Evolutionary conservation across 768 basidiomycete genomes (phyloP), one percentile per base, ranked within the genome.

Genomic region (Amanita subjunquillea): DNA sequence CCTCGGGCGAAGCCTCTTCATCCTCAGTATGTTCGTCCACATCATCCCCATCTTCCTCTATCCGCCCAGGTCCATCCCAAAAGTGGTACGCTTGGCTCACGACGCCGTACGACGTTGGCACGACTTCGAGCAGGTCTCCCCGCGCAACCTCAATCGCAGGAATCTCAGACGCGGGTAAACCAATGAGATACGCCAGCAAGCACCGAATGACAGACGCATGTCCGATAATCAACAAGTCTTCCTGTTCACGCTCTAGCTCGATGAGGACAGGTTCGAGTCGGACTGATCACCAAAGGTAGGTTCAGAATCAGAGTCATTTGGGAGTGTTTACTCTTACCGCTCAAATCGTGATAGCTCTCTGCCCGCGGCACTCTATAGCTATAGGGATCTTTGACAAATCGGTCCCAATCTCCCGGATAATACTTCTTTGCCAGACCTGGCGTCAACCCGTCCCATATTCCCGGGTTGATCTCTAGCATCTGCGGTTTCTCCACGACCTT

Each of bases 381-480:
- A 62, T 98, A 98, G 2, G 95, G 95, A 62, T 99, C 95, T 59
- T 84, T 85, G 43, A 87, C 72, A 71, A 95, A 94, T 23, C 91
- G 76, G 56, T 87, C 87, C 90, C 90, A 98, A 64, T 99, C 96
- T 50, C 85, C 87, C 0, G 95, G 90, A 65, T 94, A 98, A 60
- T 82, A 83, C 65, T 84, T 85, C 65, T 83, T 82, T 17, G 91
- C 93, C 62, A 95, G 85, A 57, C 91, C 88, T 0, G 90, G 86
- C 1, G 86, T 88, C 37, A 98, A 75, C 0, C 96, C 96, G 65
- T 98, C 96, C 93, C 94, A 96, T 15, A 98, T 83, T 6, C 87
- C 95, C 48, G 94, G 95, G 62, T 99, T 99, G 62, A 98, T 96
- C 72, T 99, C 96, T 48, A 84, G 76, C 94, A 98, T 97, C 67